These are phyloP conservation scores for Fusarium sulawesiense DNA, from an alignment of 2,329 filamentous ascomycete genomes.

Conservation along the genomic window DNA sequence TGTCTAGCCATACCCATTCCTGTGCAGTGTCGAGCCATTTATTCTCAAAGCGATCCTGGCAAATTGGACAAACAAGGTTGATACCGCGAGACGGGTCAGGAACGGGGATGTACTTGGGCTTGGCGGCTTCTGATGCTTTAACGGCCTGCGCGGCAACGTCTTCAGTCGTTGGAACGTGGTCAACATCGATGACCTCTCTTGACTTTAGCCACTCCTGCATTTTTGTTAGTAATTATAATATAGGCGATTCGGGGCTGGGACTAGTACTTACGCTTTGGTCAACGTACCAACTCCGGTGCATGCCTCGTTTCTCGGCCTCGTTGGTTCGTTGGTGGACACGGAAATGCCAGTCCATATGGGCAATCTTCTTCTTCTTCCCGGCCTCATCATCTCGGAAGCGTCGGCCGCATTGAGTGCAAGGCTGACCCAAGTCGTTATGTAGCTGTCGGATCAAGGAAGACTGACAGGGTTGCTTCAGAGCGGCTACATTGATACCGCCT, in stretches of 20 bases:
- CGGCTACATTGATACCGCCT: conserved; percentile 71
- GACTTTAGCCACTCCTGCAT: conserved; percentile 88
- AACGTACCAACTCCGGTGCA: conserved; percentile 95
- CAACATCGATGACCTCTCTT: conserved; percentile 79
- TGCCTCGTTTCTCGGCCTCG: conserved; percentile 85
- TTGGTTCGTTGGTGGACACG: conserved; percentile 88
- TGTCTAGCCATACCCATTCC: conserved; percentile 97
- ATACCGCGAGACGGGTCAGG: conserved; percentile 80
- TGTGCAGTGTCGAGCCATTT: conserved; percentile 93
- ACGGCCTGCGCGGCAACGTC: conserved; percentile 49
- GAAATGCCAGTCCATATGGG: conserved; percentile 99
- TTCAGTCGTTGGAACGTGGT: conserved; percentile 54
- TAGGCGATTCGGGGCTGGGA: not conserved
- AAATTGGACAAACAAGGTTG: conserved; percentile 89
- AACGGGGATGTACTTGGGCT: conserved; percentile 81
- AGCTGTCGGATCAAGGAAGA: conserved; percentile 78
- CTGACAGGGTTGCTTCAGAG: conserved; percentile 79
- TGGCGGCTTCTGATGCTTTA: conserved; percentile 56
- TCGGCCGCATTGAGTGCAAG: conserved; percentile 91
- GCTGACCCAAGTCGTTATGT: conserved; percentile 84
- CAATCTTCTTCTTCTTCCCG: conserved; percentile 86
- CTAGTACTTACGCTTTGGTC: conserved; percentile 77
- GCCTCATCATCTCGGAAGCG: conserved; percentile 82
- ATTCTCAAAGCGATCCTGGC: conserved; percentile 93
- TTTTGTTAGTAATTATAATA: conserved; percentile 43